A percentile compares a stretch with the other conserved stretches of the same genome.
These are phyloP conservation scores for Castanea mollissima DNA, from an alignment of 306 rosid genomes.

Conservation along the genomic window DNA sequence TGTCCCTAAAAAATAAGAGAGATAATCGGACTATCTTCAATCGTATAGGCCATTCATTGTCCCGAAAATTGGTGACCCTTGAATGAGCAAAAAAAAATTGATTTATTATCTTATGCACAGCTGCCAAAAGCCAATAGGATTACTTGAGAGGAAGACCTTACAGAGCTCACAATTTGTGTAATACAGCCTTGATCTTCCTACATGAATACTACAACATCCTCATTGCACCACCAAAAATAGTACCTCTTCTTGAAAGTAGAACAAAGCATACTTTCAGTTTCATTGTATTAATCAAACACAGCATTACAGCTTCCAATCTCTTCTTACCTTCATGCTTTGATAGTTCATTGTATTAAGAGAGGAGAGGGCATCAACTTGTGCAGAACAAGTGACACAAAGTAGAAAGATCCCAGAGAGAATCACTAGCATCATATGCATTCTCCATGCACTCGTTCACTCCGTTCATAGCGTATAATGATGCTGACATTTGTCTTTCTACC, in stretches of 20 bases:
- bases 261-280: neutral
- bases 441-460: slow-evolving; percentile 28
- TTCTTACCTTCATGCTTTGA: neutral
- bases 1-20: no score
- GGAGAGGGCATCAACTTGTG: slow-evolving; percentile 13
- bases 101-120: neutral
- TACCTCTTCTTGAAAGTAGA: neutral
- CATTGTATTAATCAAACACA: neutral
- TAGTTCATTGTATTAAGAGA: neutral
- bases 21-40: no score
- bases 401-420: slow-evolving; percentile 37
- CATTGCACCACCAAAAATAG: neutral
- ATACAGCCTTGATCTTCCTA: neutral
- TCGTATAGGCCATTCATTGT: no score
- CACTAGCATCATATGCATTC: slow-evolving; percentile 25
- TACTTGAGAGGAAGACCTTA: neutral
- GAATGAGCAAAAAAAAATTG: neutral
- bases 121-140: neutral
- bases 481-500: slow-evolving; percentile 37
- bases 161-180: neutral
- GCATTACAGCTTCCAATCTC: no score
- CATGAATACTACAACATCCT: neutral
- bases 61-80: neutral
- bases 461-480: slow-evolving; percentile 29
- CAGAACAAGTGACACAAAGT: slow-evolving; percentile 32